Percentiles rank a stretch among this genome's conserved stretches.
Conservation (phyloP, 2,329 filamentous ascomycete species). For the Ophiostoma quercus region DNA sequence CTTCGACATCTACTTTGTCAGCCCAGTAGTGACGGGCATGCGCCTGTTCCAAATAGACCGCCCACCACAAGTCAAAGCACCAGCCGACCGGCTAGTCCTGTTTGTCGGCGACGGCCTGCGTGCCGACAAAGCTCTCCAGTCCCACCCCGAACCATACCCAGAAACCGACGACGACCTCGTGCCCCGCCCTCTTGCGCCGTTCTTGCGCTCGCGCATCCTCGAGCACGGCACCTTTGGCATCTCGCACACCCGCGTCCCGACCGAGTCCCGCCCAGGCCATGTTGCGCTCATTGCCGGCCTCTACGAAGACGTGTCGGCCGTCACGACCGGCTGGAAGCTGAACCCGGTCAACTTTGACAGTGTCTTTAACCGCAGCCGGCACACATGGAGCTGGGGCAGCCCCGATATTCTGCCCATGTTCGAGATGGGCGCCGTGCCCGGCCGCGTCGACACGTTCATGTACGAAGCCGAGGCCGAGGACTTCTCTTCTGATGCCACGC, state of each 20-base stretch:
- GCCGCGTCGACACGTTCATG: conserved; percentile 77
- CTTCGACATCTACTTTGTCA: conserved; percentile 98
- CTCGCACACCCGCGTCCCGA: conserved; percentile 93
- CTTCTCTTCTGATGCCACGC: conserved; percentile 74
- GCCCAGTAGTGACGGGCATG: conserved; percentile 96
- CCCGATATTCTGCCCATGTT: conserved; percentile 98
- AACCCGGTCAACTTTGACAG: conserved; percentile 99
- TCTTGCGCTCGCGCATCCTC: conserved; percentile 81
- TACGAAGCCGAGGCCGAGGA: conserved; percentile 86
- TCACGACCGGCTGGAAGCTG: conserved; percentile 96
- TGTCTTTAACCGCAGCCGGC: conserved; percentile 91
- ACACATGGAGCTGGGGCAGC: conserved; percentile 99
- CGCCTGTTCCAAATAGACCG: conserved; percentile 67
- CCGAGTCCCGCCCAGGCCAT: conserved; percentile 92
- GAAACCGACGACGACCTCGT: conserved; percentile 58
- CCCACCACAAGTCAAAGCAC: conserved; percentile 55
- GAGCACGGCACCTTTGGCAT: conserved; percentile 93
- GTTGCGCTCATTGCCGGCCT: conserved; percentile 93
- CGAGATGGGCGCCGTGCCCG: conserved; percentile 80
- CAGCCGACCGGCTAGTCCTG: conserved; percentile 83
- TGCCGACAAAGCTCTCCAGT: conserved; percentile 96
- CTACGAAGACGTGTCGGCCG: conserved; percentile 96
- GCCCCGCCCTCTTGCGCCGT: conserved; percentile 81
- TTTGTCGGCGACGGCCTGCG: conserved; percentile 94
- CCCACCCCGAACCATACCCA: conserved; percentile 78